Conservation (phyloP, 2,329 filamentous ascomycete species). For the Colletotrichum truncatum region DNA sequence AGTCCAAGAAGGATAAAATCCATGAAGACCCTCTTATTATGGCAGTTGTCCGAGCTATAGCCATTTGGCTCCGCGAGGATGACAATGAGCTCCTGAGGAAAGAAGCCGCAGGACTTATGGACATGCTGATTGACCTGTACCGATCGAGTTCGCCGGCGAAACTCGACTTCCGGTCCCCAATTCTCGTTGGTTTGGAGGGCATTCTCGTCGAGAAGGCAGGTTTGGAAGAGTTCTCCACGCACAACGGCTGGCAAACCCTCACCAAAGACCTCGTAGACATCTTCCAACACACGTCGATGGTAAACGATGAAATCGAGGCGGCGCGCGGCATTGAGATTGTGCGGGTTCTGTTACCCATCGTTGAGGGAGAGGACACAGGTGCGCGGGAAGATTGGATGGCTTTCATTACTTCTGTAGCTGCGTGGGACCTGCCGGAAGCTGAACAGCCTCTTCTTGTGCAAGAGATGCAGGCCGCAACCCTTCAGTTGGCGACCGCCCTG, state of each 20-base stretch:
- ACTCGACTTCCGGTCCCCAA: conserved; percentile 65
- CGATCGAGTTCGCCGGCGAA: conserved; percentile 40
- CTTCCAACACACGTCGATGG: conserved; percentile 43
- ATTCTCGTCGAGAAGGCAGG: conserved; percentile 58
- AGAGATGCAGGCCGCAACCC: conserved; percentile 62
- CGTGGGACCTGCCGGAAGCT: conserved; percentile 51
- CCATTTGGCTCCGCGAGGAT: conserved; percentile 76
- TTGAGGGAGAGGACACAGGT: conserved; percentile 54
- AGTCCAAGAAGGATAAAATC: conserved; percentile 58
- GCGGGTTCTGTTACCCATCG: conserved; percentile 61
- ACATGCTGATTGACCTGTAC: conserved; percentile 73
- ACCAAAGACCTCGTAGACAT: conserved; percentile 58
- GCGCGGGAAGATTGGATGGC: conserved; percentile 66
- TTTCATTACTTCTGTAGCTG: conserved; percentile 59
- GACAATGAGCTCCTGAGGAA: conserved; percentile 67
- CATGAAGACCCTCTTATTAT: conserved; percentile 67
- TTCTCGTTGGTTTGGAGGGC: conserved; percentile 69
- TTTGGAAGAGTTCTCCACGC: conserved; percentile 54
- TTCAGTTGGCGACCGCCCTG: conserved; percentile 66
- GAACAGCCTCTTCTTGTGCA: conserved; percentile 38
- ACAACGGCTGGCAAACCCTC: conserved; percentile 64
- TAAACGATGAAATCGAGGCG: conserved; percentile 43
- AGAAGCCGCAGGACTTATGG: conserved; percentile 66
- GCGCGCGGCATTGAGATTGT: conserved; percentile 64
- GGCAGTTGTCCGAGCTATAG: conserved; percentile 64